Conservation (phyloP, 2,329 filamentous ascomycete species). For the Neofusicoccum sp. region DNA sequence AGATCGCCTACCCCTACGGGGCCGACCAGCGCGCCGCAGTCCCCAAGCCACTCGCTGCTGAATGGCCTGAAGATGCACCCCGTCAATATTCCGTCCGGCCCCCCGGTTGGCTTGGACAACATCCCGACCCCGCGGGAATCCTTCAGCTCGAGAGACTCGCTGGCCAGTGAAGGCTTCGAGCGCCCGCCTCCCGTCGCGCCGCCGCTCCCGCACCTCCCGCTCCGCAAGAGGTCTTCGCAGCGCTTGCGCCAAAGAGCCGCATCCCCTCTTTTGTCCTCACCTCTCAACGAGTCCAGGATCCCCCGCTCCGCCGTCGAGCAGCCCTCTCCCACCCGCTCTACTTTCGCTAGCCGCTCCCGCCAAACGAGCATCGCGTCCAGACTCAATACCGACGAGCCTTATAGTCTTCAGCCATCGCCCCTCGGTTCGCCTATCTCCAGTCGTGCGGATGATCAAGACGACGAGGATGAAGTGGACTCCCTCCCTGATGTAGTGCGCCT, state of each 20-base stretch:
- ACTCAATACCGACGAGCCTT: conserved; percentile 19
- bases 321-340: conserved; percentile 29
- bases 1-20: conserved; percentile 3
- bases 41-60: conserved; percentile 17
- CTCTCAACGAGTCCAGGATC: conserved; percentile 16
- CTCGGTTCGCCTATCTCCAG: conserved; percentile 15
- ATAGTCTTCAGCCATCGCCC: conserved; percentile 19
- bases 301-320: conserved; percentile 22
- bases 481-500: conserved; percentile 2
- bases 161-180: conserved; percentile 12
- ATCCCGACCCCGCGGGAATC: conserved; percentile 2
- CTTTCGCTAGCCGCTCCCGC: conserved; percentile 31
- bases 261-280: conserved; percentile 21
- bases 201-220: conserved; percentile 39
- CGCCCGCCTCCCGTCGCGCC: conserved; percentile 18
- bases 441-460: conserved; percentile 11
- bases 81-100: conserved; percentile 7
- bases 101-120: conserved; percentile 12
- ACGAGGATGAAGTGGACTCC: conserved; percentile 11
- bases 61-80: conserved; percentile 21
- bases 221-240: conserved; percentile 39
- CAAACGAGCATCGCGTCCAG: conserved; percentile 20
- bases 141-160: conserved; percentile 15
- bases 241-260: conserved; percentile 26
- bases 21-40: conserved; percentile 19